Evolutionary conservation across 1,139 yeast genomes (phyloP).

Genomic region (Wickerhamomyces sp.): DNA sequence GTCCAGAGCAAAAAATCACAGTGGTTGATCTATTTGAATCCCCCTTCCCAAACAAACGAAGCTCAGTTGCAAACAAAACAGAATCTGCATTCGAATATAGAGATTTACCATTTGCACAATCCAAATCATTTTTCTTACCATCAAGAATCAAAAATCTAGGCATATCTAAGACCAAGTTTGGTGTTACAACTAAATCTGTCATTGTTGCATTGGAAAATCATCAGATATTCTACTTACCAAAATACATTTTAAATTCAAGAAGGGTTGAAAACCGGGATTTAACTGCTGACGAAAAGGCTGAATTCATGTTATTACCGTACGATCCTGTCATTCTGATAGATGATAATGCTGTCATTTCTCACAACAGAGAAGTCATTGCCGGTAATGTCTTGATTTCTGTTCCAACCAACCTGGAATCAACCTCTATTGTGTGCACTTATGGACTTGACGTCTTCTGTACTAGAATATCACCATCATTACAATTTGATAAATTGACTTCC

Average conservation of each 20-base stretch:
- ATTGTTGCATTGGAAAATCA: constrained; percentile 56
- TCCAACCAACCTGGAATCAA: constrained; percentile 77
- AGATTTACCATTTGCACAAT: constrained; percentile 38
- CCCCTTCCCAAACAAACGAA: constrained; percentile 40
- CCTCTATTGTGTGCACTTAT: constrained; percentile 62
- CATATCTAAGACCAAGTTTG: constrained; percentile 62
- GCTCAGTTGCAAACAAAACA: constrained; percentile 21
- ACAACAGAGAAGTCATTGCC: constrained; percentile 32
- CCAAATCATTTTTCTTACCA: constrained; percentile 60
- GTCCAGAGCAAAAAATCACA: constrained; percentile 46
- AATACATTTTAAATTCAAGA: constrained; percentile 53
- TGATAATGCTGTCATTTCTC: constrained; percentile 37
- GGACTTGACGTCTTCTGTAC: constrained; percentile 77
- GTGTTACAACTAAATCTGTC: constrained; percentile 70
- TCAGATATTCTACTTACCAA: constrained; percentile 68
- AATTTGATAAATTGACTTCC: constrained; percentile 70
- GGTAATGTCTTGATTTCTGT: constrained; percentile 39
- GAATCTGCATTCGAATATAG: constrained; percentile 35
- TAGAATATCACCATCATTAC: constrained; percentile 71
- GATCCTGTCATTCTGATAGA: constrained; percentile 56
- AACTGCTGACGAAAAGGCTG: constrained; percentile 50
- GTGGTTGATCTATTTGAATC: constrained; percentile 81
- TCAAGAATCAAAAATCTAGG: constrained; percentile 46
- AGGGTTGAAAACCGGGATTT: constrained; percentile 53
- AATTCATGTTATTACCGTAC: constrained; percentile 60